Evolutionary conservation across 768 basidiomycete genomes (phyloP).

Genomic region (Mycena sanguinolenta): DNA sequence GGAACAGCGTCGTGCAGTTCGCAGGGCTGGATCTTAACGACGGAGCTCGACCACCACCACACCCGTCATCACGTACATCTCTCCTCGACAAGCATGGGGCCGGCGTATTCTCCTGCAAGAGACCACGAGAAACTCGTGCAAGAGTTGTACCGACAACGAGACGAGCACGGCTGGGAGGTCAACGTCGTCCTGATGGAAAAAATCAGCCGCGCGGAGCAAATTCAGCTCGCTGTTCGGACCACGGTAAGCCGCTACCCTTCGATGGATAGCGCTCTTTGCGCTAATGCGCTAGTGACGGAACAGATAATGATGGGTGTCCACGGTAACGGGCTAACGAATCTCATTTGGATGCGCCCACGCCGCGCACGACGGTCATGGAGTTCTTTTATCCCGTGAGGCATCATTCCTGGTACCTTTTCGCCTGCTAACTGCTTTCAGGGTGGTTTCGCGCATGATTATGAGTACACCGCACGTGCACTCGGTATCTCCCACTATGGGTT

Average conservation of each 20-base stretch:
- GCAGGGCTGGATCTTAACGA: constrained; percentile 66
- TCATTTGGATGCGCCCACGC: constrained; percentile 93
- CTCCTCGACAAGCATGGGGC: constrained; percentile 85
- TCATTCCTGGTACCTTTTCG: no score
- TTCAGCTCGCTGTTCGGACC: constrained; percentile 83
- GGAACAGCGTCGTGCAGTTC: constrained; percentile 80
- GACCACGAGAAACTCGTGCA: constrained; percentile 85
- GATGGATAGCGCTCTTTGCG: not conserved
- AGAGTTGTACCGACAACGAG: constrained; percentile 78
- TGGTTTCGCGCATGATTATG: constrained; percentile 55
- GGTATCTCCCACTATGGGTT: constrained; percentile 85
- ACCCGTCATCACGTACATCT: constrained; percentile 94
- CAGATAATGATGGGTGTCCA: constrained; percentile 95
- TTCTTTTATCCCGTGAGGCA: constrained; percentile 68
- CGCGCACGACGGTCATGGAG: constrained; percentile 89
- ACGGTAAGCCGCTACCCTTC: constrained; percentile 67
- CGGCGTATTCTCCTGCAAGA: constrained; percentile 82
- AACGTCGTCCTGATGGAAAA: constrained; percentile 90
- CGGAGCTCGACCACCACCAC: constrained; percentile 60
- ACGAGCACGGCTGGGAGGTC: constrained; percentile 85
- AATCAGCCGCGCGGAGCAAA: constrained; percentile 83
- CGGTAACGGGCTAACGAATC: constrained; percentile 90
- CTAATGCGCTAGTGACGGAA: constrained; percentile 20
- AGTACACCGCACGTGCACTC: constrained; percentile 69
- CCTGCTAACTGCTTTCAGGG: no score